A percentile compares a stretch with the other conserved stretches of the same genome.
phyloP scores from a whole-genome alignment of 768 basidiomycete genomes.

The Lactifluus hygrophoroides region DNA sequence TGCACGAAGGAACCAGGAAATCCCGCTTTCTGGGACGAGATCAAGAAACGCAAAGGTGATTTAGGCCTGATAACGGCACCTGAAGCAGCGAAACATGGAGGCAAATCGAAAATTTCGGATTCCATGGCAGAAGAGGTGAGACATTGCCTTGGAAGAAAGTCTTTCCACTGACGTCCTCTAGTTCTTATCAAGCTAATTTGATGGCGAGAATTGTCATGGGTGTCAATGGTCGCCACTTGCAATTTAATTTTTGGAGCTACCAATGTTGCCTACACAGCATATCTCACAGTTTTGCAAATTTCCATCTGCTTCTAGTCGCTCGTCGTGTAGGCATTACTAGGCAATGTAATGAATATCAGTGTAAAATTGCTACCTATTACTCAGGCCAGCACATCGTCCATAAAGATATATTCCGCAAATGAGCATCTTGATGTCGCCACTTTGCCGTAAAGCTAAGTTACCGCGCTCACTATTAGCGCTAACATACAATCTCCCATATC shows the following conservation, averaged over 20 bases:
- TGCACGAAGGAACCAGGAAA: constrained; percentile 54
- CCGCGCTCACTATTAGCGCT: not conserved
- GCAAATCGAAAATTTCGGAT: constrained; percentile 48
- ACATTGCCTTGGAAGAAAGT: not conserved
- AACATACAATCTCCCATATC: not conserved
- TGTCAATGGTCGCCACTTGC: not conserved
- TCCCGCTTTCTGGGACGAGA: constrained; percentile 53
- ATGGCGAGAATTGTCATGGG: not conserved
- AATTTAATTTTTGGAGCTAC: too few relatives aligned
- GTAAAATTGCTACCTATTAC: too few relatives aligned
- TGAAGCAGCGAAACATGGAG: constrained; percentile 56
- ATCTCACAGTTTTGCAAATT: too few relatives aligned
- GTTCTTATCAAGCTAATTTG: constrained; percentile 7
- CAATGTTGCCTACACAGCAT: too few relatives aligned
- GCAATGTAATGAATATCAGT: too few relatives aligned
- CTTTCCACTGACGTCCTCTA: not conserved
- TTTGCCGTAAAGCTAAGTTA: not conserved
- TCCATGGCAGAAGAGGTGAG: constrained; percentile 44
- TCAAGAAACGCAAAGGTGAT: constrained; percentile 36
- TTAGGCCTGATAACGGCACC: constrained; percentile 53
- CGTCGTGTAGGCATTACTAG: too few relatives aligned
- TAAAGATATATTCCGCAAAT: too few relatives aligned
- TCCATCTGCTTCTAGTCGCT: too few relatives aligned
- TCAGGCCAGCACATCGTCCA: too few relatives aligned
- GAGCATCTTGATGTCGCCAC: not conserved